phyloP scores from a whole-genome alignment of 2,329 filamentous ascomycete species.

The Bimuria novae-zelandiae region DNA sequence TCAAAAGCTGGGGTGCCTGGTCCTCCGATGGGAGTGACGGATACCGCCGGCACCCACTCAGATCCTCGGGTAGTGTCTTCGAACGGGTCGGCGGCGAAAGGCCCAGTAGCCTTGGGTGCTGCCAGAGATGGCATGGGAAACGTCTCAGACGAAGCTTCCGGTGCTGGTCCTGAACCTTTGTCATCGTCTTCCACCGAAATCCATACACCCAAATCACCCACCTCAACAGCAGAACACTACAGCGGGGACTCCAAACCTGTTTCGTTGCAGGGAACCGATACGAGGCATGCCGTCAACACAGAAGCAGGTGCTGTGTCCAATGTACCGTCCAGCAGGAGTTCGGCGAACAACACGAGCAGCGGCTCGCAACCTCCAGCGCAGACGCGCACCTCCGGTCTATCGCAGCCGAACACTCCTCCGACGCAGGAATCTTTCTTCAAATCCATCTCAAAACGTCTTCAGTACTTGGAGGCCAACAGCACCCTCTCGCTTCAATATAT shows the following conservation, averaged over 20 bases:
- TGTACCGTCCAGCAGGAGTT: slow-evolving; percentile 4
- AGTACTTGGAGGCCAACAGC: slow-evolving; percentile 88
- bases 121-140: background rate
- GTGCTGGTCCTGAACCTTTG: background rate
- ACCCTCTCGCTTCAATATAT: slow-evolving; percentile 94
- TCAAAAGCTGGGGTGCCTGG: background rate
- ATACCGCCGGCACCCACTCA: background rate
- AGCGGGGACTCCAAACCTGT: slow-evolving; percentile 8
- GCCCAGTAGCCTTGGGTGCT: background rate
- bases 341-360: slow-evolving; percentile 24
- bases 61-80: background rate
- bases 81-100: background rate
- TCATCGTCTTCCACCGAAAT: background rate
- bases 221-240: slow-evolving; percentile 10
- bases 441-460: slow-evolving; percentile 88
- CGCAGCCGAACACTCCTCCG: slow-evolving; percentile 66
- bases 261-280: slow-evolving; percentile 12
- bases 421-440: slow-evolving; percentile 99
- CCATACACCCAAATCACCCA: slow-evolving; percentile 6
- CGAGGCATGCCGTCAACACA: slow-evolving; percentile 18
- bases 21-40: background rate
- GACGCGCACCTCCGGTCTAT: slow-evolving; percentile 40
- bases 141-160: background rate
- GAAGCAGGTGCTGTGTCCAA: slow-evolving; percentile 12
- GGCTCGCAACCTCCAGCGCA: slow-evolving; percentile 23